These are phyloP conservation scores for Aotearoamyces nothofagi DNA, from an alignment of 2,329 filamentous ascomycete genomes.

Conservation along the genomic window DNA sequence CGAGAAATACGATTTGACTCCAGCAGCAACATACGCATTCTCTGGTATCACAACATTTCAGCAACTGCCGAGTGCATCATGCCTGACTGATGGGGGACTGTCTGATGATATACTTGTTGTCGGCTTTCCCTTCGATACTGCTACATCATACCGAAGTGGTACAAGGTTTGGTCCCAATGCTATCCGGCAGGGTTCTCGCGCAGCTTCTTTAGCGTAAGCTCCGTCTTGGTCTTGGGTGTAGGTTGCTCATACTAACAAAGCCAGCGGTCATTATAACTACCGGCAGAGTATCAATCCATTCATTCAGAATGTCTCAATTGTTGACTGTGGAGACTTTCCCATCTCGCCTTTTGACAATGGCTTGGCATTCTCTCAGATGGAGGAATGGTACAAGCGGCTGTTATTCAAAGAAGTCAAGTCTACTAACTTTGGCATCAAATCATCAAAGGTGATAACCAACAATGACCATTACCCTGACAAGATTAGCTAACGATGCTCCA, in stretches of 20 bases:
- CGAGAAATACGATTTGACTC: too few relatives aligned
- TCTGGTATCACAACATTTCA: too few relatives aligned
- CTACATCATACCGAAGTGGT: conserved; percentile 71
- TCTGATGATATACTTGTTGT: too few relatives aligned
- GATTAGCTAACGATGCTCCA: conserved; percentile 53
- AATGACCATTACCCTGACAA: conserved; percentile 49
- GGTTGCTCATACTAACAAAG: conserved; percentile 10
- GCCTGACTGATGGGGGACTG: too few relatives aligned
- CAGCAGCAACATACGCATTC: too few relatives aligned
- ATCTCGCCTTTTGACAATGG: conserved; percentile 58
- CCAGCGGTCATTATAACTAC: conserved; percentile 74
- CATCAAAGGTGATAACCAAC: conserved; percentile 73
- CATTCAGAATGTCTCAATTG: conserved; percentile 62
- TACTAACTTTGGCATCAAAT: conserved; percentile 76
- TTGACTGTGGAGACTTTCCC: conserved; percentile 75
- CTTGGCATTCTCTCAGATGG: conserved; percentile 5
- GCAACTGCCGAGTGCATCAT: too few relatives aligned
- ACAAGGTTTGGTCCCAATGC: conserved; percentile 74
- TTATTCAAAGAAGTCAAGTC: conserved; percentile 6
- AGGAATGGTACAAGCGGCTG: conserved; percentile 1
- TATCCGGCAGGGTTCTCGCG: conserved; percentile 70
- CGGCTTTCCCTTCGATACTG: conserved; percentile 63
- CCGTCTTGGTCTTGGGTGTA: conserved; percentile 3
- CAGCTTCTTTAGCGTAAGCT: conserved; percentile 38
- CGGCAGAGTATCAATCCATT: conserved; percentile 57